Evolutionary conservation across 148 eudicot species (phyloP).

Genomic region (Rhododendron kiyosumense): DNA sequence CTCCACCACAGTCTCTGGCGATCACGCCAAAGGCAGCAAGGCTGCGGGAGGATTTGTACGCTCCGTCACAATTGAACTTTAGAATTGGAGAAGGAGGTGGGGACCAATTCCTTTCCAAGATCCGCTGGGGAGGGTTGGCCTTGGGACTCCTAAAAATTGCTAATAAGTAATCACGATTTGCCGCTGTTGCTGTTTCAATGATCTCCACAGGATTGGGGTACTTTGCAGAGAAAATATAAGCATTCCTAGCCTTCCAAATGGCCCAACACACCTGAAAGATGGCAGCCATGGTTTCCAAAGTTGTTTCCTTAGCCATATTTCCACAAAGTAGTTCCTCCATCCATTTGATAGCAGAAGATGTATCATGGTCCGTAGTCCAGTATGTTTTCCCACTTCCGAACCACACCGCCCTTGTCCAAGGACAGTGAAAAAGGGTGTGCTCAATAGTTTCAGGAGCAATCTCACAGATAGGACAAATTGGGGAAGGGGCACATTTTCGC

Average conservation of each 20-base stretch:
- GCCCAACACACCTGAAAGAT: no score
- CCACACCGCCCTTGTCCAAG: background rate
- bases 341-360: fast-evolving
- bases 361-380: background rate
- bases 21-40: background rate
- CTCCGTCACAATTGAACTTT: no score
- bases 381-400: background rate
- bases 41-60: background rate
- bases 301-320: no score
- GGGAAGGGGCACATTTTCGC: background rate
- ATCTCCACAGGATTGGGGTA: fast-evolving
- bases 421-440: background rate
- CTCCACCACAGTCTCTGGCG: background rate
- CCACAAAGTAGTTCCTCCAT: no score
- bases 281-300: no score
- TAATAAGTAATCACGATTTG: fast-evolving
- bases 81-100: no score
- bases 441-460: background rate
- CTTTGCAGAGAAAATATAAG: no score
- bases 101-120: no score
- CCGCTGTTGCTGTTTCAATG: no score
- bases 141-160: no score
- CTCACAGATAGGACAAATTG: background rate
- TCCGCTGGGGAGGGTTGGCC: no score
- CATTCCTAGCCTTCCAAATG: no score